Evolutionary conservation across 2,329 filamentous ascomycete genomes (phyloP).

Genomic region (Beauveria pseudobassiana): DNA sequence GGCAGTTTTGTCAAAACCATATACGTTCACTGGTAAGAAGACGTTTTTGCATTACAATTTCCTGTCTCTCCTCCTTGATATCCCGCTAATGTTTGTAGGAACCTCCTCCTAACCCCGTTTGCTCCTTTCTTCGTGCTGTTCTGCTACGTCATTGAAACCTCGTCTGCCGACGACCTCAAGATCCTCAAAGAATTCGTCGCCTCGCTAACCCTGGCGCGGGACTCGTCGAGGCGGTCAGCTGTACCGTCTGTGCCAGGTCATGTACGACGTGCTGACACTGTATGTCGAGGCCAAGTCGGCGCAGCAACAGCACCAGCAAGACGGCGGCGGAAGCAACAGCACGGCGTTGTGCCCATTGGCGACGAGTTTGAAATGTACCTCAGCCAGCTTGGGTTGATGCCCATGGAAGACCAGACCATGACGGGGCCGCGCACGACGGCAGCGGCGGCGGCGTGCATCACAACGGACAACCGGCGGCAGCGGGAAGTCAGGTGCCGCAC

Average conservation of each 20-base stretch:
- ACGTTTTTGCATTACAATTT: neutral
- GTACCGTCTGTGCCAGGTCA: slow-evolving; percentile 53
- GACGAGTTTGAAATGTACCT: slow-evolving; percentile 59
- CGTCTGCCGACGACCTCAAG: slow-evolving; percentile 43
- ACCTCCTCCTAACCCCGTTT: slow-evolving; percentile 49
- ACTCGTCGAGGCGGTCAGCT: slow-evolving; percentile 51
- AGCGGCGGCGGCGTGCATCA: slow-evolving; percentile 15
- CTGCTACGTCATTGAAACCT: slow-evolving; percentile 49
- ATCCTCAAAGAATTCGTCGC: slow-evolving; percentile 48
- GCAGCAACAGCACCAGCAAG: slow-evolving; percentile 34
- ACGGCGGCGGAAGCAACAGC: slow-evolving; percentile 14
- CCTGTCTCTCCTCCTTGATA: neutral
- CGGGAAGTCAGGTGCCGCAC: slow-evolving; percentile 13
- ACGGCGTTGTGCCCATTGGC: slow-evolving; percentile 38
- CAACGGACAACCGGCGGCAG: slow-evolving; percentile 10
- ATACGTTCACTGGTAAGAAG: slow-evolving; percentile 44
- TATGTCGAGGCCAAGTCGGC: slow-evolving; percentile 54
- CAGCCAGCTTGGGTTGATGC: slow-evolving; percentile 54
- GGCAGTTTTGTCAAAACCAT: slow-evolving; percentile 35
- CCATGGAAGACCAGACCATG: slow-evolving; percentile 27
- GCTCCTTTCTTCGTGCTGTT: slow-evolving; percentile 54
- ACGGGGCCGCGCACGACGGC: slow-evolving; percentile 12
- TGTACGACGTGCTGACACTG: slow-evolving; percentile 52
- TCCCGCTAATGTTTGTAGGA: slow-evolving; percentile 27
- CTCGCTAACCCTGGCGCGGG: slow-evolving; percentile 44